Base-by-base conservation (phyloP, 116 monocot species). In the Thalassia testudinum region DNA sequence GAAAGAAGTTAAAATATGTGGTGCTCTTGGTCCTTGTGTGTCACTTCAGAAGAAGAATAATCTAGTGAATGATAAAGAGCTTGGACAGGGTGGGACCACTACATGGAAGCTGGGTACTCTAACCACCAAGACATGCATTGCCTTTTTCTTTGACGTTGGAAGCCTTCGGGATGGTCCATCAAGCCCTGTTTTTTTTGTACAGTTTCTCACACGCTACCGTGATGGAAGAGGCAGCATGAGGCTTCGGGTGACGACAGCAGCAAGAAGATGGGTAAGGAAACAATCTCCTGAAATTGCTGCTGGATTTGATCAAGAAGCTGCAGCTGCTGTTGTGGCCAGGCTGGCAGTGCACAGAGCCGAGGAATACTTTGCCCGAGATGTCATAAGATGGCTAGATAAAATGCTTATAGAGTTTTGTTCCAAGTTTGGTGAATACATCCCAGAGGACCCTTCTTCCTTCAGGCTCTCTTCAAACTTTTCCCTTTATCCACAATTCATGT, bases 251-350 rank as follows among this genome's bases (percentile, higher is more conserved):
- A 89, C 82, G 10, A 89, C 97, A 27, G 85, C 79, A 24, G 89
- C 97, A 26, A 79, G 97, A 57, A 73, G 90, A 62, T 89, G 89
- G 97, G 79, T 66, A 16, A 18, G 26, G 1, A 18, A 67, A 0
- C 58, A 59, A 2, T 74, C 82, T 0, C 79, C 62, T 0, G 97
- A 97, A 47, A 75, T 97, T 52, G 47, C 57, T 19, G 54, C 79
- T 25, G 97, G 97, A 5, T 97, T 97, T 63, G 97, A 97, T 63
- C 97, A 97, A 51, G 97, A 97, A 73, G 85, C 97, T 24, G 89
- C 90, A 8, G 85, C 89, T 50, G 66, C 75, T 26, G 75, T 97
- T 57, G 77, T 89, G 66, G 97, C 89, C 12, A 73, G 90, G 34
- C 72, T 97, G 44, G 89, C 90, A 19, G 59, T 86, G n/a, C 70